Conservation (phyloP, 2,329 filamentous ascomycete genomes). For the Onygenales sp. region DNA sequence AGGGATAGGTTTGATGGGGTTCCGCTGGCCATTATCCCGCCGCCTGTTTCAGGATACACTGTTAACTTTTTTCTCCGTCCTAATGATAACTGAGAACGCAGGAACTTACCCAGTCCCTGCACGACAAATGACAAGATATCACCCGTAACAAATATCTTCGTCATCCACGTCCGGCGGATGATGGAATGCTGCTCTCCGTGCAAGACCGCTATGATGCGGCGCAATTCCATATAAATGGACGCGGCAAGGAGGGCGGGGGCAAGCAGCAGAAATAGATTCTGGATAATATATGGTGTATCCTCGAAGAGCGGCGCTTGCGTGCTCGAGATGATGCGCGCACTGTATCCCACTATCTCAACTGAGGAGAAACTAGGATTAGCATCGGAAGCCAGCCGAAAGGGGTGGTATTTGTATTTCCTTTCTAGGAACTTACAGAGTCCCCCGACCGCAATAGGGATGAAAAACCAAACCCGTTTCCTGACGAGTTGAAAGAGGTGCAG, state of each 20-base stretch:
- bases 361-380: neutral
- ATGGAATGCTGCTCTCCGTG: slow-evolving; percentile 19
- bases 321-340: slow-evolving; percentile 3
- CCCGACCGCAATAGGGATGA: slow-evolving; percentile 21
- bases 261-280: slow-evolving; percentile 21
- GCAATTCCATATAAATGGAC: slow-evolving; percentile 25
- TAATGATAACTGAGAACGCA: too few relatives aligned
- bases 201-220: slow-evolving; percentile 21
- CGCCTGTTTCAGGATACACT: slow-evolving; percentile 20
- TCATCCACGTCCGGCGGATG: slow-evolving; percentile 21
- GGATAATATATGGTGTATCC: slow-evolving; percentile 18
- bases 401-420: too few relatives aligned
- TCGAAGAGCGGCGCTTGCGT: slow-evolving; percentile 6
- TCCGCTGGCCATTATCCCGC: slow-evolving; percentile 29
- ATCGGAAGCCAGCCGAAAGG: neutral
- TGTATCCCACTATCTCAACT: slow-evolving; percentile 13
- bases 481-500: slow-evolving; percentile 32
- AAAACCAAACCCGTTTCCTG: slow-evolving; percentile 20
- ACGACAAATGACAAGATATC: slow-evolving; percentile 17
- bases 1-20: slow-evolving; percentile 19
- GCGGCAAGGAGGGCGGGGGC: slow-evolving; percentile 29
- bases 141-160: slow-evolving; percentile 19
- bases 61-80: too few relatives aligned
- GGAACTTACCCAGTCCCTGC: slow-evolving; percentile 10
- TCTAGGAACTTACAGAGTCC: slow-evolving; percentile 17